phyloP scores from a whole-genome alignment of 495 filamentous ascomycete species.

The Usnea hakonensis region DNA sequence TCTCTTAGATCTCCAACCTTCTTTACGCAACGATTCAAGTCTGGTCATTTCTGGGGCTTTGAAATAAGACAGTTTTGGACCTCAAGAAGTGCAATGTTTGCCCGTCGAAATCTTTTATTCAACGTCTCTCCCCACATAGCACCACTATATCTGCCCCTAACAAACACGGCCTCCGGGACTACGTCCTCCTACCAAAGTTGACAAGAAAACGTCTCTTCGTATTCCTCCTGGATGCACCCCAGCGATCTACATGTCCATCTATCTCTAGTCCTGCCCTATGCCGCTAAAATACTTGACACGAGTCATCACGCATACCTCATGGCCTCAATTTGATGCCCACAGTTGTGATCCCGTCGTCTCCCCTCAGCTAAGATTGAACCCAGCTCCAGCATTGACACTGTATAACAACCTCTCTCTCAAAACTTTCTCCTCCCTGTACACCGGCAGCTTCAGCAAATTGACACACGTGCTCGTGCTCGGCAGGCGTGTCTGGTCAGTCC shows the following conservation, averaged over 20 bases:
- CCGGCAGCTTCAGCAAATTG: constrained; percentile 87
- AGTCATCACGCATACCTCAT: background rate
- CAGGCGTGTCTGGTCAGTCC: constrained; percentile 62
- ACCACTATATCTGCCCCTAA: background rate
- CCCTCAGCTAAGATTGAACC: constrained; percentile 65
- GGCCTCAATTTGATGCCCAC: background rate
- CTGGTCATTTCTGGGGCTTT: background rate
- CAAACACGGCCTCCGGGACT: background rate
- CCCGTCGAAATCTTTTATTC: background rate
- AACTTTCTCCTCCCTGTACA: constrained; percentile 55
- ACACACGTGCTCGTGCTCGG: constrained; percentile 97
- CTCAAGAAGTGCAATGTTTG: background rate
- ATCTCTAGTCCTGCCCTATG: background rate
- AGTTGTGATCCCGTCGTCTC: background rate
- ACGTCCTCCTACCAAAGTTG: background rate
- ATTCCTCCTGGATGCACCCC: background rate
- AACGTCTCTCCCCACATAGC: background rate
- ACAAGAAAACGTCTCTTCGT: background rate
- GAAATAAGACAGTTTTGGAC: background rate
- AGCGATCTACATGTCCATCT: background rate
- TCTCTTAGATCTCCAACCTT: too few relatives aligned
- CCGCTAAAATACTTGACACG: constrained; percentile 6
- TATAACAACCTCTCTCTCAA: constrained; percentile 79
- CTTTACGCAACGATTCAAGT: background rate
- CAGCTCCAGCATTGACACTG: constrained; percentile 83